Evolutionary conservation across 139 green algal genomes (phyloP).

Genomic region (Coelastrella sp.): DNA sequence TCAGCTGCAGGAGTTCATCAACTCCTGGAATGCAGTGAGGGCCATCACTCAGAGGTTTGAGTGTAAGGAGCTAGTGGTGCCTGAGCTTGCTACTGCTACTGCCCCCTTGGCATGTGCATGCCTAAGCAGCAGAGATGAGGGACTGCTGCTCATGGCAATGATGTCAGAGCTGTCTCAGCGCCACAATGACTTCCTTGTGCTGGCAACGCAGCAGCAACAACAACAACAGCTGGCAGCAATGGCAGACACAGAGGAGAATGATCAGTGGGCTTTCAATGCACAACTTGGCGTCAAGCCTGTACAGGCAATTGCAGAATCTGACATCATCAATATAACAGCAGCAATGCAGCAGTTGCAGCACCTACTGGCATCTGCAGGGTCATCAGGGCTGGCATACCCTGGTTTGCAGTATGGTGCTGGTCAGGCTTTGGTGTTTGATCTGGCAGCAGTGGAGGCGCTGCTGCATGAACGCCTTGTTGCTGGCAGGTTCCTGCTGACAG

Average conservation of each 20-base stretch:
- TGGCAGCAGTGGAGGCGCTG: background rate
- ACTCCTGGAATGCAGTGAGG: constrained; percentile 11
- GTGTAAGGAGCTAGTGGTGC: constrained; percentile 9
- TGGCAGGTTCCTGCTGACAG: background rate
- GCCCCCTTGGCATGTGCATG: background rate
- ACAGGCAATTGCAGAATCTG: background rate
- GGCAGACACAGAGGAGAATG: background rate
- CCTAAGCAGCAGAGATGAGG: background rate
- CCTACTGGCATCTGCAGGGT: background rate
- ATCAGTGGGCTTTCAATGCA: no score
- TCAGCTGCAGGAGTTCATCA: background rate
- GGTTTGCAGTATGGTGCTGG: background rate
- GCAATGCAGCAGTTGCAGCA: constrained; percentile 20
- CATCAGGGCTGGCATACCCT: background rate
- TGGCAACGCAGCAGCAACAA: background rate
- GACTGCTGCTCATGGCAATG: background rate
- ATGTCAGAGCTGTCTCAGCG: background rate
- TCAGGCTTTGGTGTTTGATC: background rate
- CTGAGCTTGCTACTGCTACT: background rate
- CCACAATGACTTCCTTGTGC: background rate
- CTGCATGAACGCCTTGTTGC: background rate
- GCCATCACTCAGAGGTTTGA: background rate
- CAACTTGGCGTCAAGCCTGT: background rate
- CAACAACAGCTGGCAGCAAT: background rate
- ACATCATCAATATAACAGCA: background rate